Evolutionary conservation across 78 protist genomes (phyloP).

Genomic region (Dictyostelium brefeldianum): DNA sequence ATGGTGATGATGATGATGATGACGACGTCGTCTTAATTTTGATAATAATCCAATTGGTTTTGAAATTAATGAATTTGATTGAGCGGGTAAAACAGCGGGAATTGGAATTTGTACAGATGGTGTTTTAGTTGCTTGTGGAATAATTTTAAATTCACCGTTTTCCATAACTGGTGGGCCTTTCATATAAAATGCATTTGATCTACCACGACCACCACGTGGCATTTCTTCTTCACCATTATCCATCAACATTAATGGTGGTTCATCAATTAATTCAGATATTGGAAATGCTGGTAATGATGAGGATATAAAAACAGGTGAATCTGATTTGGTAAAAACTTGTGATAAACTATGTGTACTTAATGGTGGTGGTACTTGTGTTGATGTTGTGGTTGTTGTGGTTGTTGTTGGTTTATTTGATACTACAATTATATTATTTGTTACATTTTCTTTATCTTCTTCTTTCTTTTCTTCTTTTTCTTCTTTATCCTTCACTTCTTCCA

Average conservation of each 20-base stretch:
- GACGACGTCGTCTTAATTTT: slow-evolving; percentile 45
- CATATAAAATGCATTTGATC: slow-evolving; percentile 75
- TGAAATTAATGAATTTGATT: slow-evolving; percentile 39
- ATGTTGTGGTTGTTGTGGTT: not conserved
- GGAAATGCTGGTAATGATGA: slow-evolving; percentile 40
- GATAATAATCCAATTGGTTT: slow-evolving; percentile 62
- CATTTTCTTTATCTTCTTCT: slow-evolving; percentile 8
- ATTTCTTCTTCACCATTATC: slow-evolving; percentile 43
- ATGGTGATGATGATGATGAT: slow-evolving; percentile 22
- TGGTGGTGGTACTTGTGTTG: not conserved
- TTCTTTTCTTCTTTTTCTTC: not conserved
- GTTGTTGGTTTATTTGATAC: not conserved
- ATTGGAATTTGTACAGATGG: slow-evolving; percentile 25
- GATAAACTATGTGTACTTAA: not conserved
- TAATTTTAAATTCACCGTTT: slow-evolving; percentile 57
- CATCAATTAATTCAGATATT: not conserved
- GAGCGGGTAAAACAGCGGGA: slow-evolving; percentile 29
- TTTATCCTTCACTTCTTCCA: not conserved
- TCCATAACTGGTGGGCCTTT: slow-evolving; percentile 61
- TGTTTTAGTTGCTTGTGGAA: slow-evolving; percentile 12
- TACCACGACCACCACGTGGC: slow-evolving; percentile 74
- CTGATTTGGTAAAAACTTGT: not conserved
- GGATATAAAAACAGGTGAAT: slow-evolving; percentile 30
- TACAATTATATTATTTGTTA: slow-evolving; percentile 4
- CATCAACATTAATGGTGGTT: not conserved